Conservation (phyloP, 164 flowering plant species). For the Aristolochia californica region DNA sequence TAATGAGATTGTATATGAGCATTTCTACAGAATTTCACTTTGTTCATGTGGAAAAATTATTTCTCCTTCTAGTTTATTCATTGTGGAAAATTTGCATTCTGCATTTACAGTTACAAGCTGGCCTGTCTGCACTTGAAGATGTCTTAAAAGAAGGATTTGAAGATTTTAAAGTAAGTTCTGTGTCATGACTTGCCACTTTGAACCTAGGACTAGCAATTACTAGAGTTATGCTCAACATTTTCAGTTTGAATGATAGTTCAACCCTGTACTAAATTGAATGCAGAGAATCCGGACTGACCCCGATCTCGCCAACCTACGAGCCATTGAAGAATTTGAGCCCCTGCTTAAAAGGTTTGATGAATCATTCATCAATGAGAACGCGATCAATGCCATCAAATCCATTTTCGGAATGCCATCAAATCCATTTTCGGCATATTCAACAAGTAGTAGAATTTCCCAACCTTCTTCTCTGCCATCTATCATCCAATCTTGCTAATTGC, state of each 20-base stretch:
- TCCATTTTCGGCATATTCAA: slow-evolving; percentile 78
- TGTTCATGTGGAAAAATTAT: too few species aligned
- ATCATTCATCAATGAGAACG: slow-evolving; percentile 90
- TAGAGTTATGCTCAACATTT: neutral
- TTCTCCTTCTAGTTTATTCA: neutral
- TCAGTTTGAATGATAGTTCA: neutral
- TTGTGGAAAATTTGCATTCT: neutral
- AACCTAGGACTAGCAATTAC: neutral
- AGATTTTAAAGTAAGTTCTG: slow-evolving; percentile 72
- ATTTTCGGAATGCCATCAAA: too few species aligned
- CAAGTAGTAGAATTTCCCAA: slow-evolving; percentile 35
- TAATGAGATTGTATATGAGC: neutral
- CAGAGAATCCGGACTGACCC: slow-evolving; percentile 91
- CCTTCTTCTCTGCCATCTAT: too few species aligned
- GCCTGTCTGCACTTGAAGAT: slow-evolving; percentile 88
- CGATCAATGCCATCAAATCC: slow-evolving; percentile 90
- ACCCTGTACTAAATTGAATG: too few species aligned
- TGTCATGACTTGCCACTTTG: neutral
- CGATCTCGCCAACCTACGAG: slow-evolving; percentile 64
- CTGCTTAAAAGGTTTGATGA: slow-evolving; percentile 79
- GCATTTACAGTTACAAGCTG: slow-evolving; percentile 63
- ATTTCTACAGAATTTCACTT: neutral
- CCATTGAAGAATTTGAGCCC: slow-evolving; percentile 56
- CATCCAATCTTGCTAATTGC: too few species aligned
- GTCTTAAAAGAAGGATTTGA: slow-evolving; percentile 76